A percentile compares a stretch with the other conserved stretches of the same genome.
These are phyloP conservation scores for Polygonum maritimum DNA, from an alignment of 148 eudicot species.

Conservation along the genomic window DNA sequence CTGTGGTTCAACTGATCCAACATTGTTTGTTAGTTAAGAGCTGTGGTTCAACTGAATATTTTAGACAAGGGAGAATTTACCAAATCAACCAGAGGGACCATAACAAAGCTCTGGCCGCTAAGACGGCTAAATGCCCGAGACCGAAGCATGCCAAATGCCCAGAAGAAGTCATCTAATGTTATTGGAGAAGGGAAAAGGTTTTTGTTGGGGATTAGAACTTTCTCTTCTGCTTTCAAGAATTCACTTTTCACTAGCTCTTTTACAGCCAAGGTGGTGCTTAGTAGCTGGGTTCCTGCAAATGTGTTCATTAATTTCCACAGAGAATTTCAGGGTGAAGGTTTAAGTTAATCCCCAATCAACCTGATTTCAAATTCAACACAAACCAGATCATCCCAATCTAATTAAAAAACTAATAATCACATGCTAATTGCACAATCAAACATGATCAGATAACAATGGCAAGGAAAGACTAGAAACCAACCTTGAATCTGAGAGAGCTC, in stretches of 20 bases:
- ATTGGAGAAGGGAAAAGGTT: slow-evolving; percentile 66
- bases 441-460: neutral
- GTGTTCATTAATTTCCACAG: neutral
- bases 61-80: slow-evolving; percentile 25
- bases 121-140: slow-evolving; percentile 92
- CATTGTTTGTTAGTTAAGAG: neutral
- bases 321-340: neutral
- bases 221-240: slow-evolving; percentile 57
- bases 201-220: slow-evolving; percentile 58
- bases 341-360: neutral
- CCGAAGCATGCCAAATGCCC: slow-evolving; percentile 95
- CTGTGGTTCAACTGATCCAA: slow-evolving; percentile 79
- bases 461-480: slow-evolving; percentile 14
- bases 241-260: slow-evolving; percentile 79
- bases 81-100: slow-evolving; percentile 88
- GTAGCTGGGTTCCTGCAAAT: slow-evolving; percentile 75
- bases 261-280: slow-evolving; percentile 81
- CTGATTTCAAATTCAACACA: neutral
- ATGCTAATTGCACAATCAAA: neutral
- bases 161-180: slow-evolving; percentile 70
- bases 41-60: slow-evolving; percentile 80
- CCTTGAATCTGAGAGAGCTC: slow-evolving; percentile 92
- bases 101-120: slow-evolving; percentile 75
- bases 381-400: no score
- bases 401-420: neutral